A percentile compares a stretch with the other conserved stretches of the same genome.
These are phyloP conservation scores for Kazachstania sp. DNA, from an alignment of 1,139 yeast species.

Conservation along the genomic window DNA sequence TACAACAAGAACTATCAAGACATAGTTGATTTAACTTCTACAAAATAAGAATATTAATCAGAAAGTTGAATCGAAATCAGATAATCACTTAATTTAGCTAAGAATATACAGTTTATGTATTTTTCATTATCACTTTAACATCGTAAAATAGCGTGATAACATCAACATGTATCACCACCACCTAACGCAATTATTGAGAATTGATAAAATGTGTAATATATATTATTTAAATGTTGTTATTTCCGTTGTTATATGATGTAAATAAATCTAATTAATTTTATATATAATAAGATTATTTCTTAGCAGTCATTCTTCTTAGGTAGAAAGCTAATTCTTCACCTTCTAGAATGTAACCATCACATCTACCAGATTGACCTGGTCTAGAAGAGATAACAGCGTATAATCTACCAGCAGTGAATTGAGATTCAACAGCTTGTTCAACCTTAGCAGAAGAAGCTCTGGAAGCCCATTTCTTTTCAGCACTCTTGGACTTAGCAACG, in stretches of 20 bases:
- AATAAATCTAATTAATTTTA: neutral
- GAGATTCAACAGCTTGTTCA: slow-evolving; percentile 86
- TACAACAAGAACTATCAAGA: no score
- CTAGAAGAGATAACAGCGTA: slow-evolving; percentile 98
- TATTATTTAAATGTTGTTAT: neutral
- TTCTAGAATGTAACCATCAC: slow-evolving; percentile 99
- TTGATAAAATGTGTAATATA: neutral
- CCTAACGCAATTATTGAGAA: neutral
- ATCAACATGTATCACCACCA: no score
- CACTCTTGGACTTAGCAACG: slow-evolving; percentile 65
- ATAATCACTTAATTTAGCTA: no score
- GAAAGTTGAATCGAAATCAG: no score
- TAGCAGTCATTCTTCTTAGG: slow-evolving; percentile 98
- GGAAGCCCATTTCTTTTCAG: slow-evolving; percentile 84
- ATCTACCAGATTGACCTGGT: slow-evolving; percentile 99
- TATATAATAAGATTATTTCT: slow-evolving; percentile 57
- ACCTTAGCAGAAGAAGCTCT: slow-evolving; percentile 80
- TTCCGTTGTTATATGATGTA: neutral
- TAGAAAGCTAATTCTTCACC: slow-evolving; percentile 99
- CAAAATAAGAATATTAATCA: no score
- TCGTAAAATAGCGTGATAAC: no score
- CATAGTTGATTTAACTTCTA: no score
- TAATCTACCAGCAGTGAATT: slow-evolving; percentile 97
- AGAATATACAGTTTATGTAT: no score
- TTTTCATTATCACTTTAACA: no score